Evolutionary conservation across 2,329 filamentous ascomycete species (phyloP), one percentile per base, ranked within the genome.

Genomic region (Exophiala xenobiotica): DNA sequence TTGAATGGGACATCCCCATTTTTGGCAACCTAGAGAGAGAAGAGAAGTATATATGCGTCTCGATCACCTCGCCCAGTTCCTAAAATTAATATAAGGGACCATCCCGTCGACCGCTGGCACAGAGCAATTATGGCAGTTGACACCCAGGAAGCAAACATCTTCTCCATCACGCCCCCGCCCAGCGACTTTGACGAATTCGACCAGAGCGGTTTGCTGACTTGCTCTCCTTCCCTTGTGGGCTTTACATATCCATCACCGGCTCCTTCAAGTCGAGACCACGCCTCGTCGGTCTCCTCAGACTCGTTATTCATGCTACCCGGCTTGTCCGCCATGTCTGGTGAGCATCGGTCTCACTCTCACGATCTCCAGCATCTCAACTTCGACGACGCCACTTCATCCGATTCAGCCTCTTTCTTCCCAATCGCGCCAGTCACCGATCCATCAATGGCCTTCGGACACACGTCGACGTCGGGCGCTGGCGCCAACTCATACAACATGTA

Each of bases 151-250:
- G 44, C 31, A 40, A 20, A 46, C 24, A 51, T 58, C 49, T 60
- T 58, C 46, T 60, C 51, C 45, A 48, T 60, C 29, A 62, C 60
- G 22, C 58, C 60, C 31, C 60, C 60, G 51, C 51, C 58, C 24
- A 60, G 58, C 46, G 58, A 62, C 18, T 55, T 55, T 50, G 60
- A 58, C 46, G 58, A 62, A 44, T 55, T 56, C 49, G 60, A 62
- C 23, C 57, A 60, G 43, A 54, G 29, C 39, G 43, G 42, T 38
- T 45, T 61, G 46, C 52, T 60, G 49, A 53, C 44, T 46, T 60
- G 54, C 41, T 60, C 58, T 46, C 52, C 56, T 37, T 54, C 54
- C 35, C 29, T 60, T 16, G 33, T 56, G 33, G 51, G 51, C 35
- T 49, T 56, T 35, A 57, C 45, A 23, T 62, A 62, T 46, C 60